Conservation (phyloP, 306 rosid genomes). For the Cucurbita argyrosperma region DNA sequence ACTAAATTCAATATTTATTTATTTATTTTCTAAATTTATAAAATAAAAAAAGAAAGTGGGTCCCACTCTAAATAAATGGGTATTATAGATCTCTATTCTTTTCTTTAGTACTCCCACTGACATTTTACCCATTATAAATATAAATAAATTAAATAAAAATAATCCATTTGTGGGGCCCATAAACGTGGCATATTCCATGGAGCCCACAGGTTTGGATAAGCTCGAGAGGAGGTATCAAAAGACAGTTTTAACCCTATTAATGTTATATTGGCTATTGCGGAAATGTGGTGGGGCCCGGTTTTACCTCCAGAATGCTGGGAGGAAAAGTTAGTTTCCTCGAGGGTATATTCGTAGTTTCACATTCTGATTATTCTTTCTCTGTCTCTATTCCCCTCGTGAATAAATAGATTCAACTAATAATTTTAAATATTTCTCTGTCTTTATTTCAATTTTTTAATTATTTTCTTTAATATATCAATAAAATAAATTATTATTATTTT, state of each 20-base stretch:
- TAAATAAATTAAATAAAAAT: neutral
- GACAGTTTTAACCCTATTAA: slow-evolving; percentile 18
- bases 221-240: neutral
- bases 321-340: neutral
- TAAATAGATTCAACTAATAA: neutral
- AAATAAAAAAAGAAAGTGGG: neutral
- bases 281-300: neutral
- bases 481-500: no score
- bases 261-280: neutral
- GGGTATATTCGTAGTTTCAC: slow-evolving; percentile 7
- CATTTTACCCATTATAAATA: neutral
- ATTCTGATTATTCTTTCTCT: neutral
- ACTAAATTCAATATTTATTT: neutral
- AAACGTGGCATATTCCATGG: slow-evolving; percentile 25
- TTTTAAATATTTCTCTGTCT: neutral
- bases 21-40: neutral
- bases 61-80: neutral
- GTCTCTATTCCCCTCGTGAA: neutral
- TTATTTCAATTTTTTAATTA: no score
- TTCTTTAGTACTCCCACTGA: neutral
- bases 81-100: neutral
- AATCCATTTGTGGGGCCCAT: slow-evolving; percentile 1
- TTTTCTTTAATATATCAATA: no score
- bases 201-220: slow-evolving; percentile 44
- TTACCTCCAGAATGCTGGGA: slow-evolving; percentile 28